A percentile compares a stretch with the other conserved stretches of the same genome.
phyloP scores from a whole-genome alignment of 495 filamentous ascomycete species.

The Amniculicola lignicola region DNA sequence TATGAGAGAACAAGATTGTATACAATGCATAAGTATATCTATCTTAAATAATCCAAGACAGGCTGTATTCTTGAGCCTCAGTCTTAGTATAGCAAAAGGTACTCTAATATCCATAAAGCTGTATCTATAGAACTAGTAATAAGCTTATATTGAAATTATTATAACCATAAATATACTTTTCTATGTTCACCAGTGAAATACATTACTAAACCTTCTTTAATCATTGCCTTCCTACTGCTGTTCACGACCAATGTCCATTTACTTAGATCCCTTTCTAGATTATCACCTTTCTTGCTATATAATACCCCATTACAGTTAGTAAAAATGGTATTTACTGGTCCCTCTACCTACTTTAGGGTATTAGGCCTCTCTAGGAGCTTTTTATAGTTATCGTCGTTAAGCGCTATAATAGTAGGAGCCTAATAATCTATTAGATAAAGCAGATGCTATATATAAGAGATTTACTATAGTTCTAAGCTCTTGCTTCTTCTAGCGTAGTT shows the following conservation, averaged over 20 bases:
- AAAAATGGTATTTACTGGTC: background rate
- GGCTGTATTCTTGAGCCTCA: background rate
- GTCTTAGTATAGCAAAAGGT: background rate
- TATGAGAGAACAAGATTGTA: background rate
- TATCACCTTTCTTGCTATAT: background rate
- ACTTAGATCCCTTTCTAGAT: background rate
- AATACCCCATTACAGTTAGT: background rate
- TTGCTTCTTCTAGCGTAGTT: background rate
- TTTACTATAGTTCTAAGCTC: background rate
- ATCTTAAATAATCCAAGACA: background rate
- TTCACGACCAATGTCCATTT: background rate
- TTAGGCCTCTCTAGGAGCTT: background rate
- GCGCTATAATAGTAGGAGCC: background rate
- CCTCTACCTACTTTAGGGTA: background rate
- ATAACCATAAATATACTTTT: background rate
- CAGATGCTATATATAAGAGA: background rate
- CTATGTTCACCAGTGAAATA: background rate
- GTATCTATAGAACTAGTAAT: background rate
- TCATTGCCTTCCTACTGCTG: background rate
- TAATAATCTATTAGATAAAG: background rate
- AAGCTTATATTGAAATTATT: background rate
- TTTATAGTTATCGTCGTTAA: background rate
- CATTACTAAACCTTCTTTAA: background rate
- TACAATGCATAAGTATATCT: background rate
- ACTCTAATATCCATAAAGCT: background rate